These are phyloP conservation scores for Scenedesmus sp. DNA, from an alignment of 163 green algal species.

Conservation along the genomic window DNA sequence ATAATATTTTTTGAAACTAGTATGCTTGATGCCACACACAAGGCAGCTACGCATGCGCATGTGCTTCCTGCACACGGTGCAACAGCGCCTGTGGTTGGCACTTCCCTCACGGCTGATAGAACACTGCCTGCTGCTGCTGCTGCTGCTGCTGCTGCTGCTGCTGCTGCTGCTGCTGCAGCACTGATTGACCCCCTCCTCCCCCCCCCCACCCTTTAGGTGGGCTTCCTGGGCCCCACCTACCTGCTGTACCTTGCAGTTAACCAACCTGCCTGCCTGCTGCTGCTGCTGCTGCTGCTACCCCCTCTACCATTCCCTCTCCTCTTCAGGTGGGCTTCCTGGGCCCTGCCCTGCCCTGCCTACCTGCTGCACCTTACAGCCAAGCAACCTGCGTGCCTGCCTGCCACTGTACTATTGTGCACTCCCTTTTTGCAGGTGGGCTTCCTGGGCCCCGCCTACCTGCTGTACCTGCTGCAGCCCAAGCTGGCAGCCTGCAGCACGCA, in stretches of 20 bases:
- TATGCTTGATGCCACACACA: too few relatives aligned
- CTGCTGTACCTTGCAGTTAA: slow-evolving; percentile 1
- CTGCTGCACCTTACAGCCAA: neutral
- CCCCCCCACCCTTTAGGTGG: neutral
- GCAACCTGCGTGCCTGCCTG: neutral
- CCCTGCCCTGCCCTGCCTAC: neutral
- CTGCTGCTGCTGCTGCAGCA: neutral
- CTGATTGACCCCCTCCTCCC: too few relatives aligned
- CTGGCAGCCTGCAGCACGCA: neutral
- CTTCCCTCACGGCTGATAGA: too few relatives aligned
- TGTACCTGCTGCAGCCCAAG: slow-evolving; percentile 26
- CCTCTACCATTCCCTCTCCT: neutral
- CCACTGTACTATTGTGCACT: neutral
- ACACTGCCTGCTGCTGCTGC: too few relatives aligned
- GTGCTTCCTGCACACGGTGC: too few relatives aligned
- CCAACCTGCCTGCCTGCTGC: neutral
- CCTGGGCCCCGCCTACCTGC: slow-evolving; percentile 27
- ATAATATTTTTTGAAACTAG: too few relatives aligned
- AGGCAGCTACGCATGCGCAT: too few relatives aligned
- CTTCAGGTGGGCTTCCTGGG: neutral
- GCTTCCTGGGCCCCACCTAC: slow-evolving; percentile 7
- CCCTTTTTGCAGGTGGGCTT: slow-evolving; percentile 5
- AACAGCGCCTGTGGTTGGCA: too few relatives aligned
- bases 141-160: neutral
- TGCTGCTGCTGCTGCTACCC: neutral